These are phyloP conservation scores for Trichophaea hybrida DNA, from an alignment of 2,329 filamentous ascomycete species.

Conservation along the genomic window DNA sequence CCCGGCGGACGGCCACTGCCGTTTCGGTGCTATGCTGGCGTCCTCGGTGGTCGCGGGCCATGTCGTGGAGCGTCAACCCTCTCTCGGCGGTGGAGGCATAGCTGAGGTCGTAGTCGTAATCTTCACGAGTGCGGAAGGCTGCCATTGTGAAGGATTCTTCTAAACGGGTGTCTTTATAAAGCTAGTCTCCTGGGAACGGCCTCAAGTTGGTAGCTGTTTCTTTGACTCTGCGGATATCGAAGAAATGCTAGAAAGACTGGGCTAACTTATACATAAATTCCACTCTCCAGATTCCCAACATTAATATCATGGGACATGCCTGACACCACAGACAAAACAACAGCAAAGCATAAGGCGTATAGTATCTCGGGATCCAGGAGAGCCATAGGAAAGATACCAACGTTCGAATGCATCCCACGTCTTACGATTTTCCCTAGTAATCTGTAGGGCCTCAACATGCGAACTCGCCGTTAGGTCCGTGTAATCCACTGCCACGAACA, in stretches of 20 bases:
- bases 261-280: background rate
- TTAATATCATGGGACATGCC: background rate
- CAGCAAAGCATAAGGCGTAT: too few species aligned
- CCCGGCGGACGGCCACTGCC: too few species aligned
- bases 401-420: too few species aligned
- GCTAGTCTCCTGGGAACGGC: background rate
- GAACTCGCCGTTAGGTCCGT: too few species aligned
- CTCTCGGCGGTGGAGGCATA: background rate
- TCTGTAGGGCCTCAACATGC: too few species aligned
- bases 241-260: background rate
- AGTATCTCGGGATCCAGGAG: too few species aligned
- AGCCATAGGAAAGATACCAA: too few species aligned
- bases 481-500: too few species aligned
- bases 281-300: background rate
- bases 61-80: background rate
- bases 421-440: too few species aligned
- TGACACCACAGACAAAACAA: background rate
- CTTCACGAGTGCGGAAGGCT: background rate
- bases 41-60: background rate
- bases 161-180: background rate
- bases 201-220: background rate
- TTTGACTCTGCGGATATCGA: background rate
- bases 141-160: background rate
- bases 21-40: background rate
- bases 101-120: background rate